These are phyloP conservation scores for Venturia oleaginea DNA, from an alignment of 2,329 filamentous ascomycete species.

Conservation along the genomic window DNA sequence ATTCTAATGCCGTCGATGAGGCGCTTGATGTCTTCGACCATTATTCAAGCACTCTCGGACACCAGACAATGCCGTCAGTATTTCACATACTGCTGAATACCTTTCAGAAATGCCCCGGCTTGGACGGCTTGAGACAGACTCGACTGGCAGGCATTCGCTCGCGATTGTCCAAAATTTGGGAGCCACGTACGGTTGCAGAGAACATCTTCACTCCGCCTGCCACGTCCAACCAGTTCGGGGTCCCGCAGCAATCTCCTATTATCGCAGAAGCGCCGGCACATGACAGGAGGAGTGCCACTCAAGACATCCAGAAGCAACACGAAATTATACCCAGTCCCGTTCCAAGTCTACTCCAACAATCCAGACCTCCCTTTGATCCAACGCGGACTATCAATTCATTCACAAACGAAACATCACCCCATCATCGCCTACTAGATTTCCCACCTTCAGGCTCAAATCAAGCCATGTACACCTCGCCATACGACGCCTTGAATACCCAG, in stretches of 20 bases:
- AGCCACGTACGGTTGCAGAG: background rate
- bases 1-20: slow-evolving; percentile 7
- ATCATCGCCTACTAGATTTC: background rate
- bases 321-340: background rate
- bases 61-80: slow-evolving; percentile 22
- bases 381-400: background rate
- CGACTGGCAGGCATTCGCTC: slow-evolving; percentile 8
- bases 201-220: background rate
- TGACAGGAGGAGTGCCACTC: background rate
- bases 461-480: background rate
- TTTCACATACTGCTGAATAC: background rate
- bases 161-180: slow-evolving; percentile 17
- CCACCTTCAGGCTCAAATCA: background rate
- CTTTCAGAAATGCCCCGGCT: background rate
- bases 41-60: slow-evolving; percentile 20
- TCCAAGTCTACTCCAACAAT: background rate
- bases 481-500: slow-evolving; percentile 14
- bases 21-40: slow-evolving; percentile 13
- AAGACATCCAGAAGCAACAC: background rate
- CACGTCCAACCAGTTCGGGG: background rate
- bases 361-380: background rate
- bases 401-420: background rate
- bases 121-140: slow-evolving; percentile 9
- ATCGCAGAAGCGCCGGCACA: background rate
- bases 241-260: background rate